A percentile compares a stretch with the other conserved stretches of the same genome.
Conservation (phyloP, 2,329 filamentous ascomycete genomes). For the Albophoma yamanashiensis region DNA sequence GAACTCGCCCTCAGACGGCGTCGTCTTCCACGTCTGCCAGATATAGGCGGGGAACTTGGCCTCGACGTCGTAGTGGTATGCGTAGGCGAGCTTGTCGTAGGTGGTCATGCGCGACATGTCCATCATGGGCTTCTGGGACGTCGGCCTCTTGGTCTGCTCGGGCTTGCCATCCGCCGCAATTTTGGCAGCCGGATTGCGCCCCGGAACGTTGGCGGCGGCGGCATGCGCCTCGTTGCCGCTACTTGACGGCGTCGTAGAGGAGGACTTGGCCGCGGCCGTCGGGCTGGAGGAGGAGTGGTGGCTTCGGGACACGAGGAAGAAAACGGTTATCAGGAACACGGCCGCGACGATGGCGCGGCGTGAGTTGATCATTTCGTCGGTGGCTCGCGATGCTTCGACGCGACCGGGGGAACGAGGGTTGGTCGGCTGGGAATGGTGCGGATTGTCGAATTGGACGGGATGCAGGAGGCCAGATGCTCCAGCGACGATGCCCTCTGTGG, state of each 20-base stretch:
- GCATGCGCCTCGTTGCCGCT: constrained; percentile 10
- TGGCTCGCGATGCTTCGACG: background rate
- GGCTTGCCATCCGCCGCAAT: constrained; percentile 1
- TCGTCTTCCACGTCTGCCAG: constrained; percentile 98
- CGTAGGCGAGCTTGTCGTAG: constrained; percentile 75
- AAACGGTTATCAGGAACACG: constrained; percentile 53
- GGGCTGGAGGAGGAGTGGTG: constrained; percentile 22
- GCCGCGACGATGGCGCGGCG: constrained; percentile 65
- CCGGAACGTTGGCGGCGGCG: constrained; percentile 1
- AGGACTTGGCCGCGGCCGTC: background rate
- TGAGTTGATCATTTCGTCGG: constrained; percentile 59
- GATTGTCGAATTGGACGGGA: background rate
- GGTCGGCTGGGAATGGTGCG: background rate
- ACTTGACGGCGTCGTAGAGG: background rate
- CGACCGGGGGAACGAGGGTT: background rate
- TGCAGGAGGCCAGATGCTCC: background rate
- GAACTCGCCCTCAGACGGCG: constrained; percentile 68
- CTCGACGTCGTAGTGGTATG: constrained; percentile 86
- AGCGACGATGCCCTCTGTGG: background rate
- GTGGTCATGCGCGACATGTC: constrained; percentile 65
- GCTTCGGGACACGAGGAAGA: constrained; percentile 57
- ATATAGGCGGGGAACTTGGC: constrained; percentile 92
- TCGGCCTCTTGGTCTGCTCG: constrained; percentile 9
- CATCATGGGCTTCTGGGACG: constrained; percentile 51
- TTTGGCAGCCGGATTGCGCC: background rate